Percentiles rank a stretch among this genome's conserved stretches.
phyloP scores from a whole-genome alignment of 139 green algal species.

The Chlorella sp. region DNA sequence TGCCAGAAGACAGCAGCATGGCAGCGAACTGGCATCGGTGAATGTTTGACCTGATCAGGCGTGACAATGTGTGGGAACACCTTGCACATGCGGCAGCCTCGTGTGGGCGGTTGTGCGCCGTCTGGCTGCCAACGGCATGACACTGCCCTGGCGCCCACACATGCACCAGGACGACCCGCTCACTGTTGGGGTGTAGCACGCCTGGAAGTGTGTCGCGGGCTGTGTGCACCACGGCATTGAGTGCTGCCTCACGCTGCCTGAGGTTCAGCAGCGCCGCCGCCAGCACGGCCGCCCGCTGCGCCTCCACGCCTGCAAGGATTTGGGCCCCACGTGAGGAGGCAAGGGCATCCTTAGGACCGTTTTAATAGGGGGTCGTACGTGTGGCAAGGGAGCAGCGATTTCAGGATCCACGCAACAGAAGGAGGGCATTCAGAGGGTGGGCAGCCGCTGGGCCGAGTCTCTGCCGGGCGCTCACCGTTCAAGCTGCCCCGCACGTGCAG shows the following conservation, averaged over 20 bases:
- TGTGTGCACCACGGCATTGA: background rate
- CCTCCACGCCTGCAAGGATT: background rate
- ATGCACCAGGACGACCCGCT: background rate
- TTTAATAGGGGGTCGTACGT: background rate
- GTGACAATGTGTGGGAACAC: no score
- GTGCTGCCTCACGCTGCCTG: background rate
- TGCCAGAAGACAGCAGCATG: no score
- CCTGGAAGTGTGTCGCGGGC: background rate
- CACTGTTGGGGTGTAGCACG: background rate
- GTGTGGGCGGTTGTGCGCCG: no score
- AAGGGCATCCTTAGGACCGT: no score
- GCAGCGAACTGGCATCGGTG: no score
- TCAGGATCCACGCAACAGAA: background rate
- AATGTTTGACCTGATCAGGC: no score
- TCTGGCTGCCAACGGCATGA: no score
- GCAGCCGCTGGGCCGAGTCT: background rate
- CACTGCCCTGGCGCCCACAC: no score
- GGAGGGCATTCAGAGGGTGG: background rate
- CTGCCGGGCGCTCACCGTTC: background rate
- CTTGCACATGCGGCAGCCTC: no score
- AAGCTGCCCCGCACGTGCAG: background rate
- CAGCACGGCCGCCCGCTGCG: background rate
- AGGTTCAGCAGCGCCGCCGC: constrained; percentile 8
- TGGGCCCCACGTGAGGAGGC: no score
- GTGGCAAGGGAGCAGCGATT: background rate